Percentiles rank a stretch among this genome's conserved stretches.
phyloP scores from a whole-genome alignment of 345 rosid species.

The Populus euphratica region DNA sequence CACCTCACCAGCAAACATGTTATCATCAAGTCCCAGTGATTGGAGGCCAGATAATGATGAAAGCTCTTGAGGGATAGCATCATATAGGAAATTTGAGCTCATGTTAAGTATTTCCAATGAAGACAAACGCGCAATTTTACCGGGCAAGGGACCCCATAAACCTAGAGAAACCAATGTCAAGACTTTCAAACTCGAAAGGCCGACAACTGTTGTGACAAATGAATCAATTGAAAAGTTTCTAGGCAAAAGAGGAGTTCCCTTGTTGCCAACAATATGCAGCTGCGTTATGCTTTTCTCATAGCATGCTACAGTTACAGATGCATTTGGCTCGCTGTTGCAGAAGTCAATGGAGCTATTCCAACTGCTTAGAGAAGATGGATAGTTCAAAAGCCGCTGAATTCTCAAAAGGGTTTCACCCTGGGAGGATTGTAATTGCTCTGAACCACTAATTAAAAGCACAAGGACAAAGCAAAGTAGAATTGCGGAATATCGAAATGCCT shows the following conservation, averaged over 20 bases:
- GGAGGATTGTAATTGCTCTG: constrained; percentile 73
- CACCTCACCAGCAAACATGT: constrained; percentile 61
- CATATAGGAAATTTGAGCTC: constrained; percentile 72
- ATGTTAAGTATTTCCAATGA: constrained; percentile 79
- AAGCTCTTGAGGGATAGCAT: constrained; percentile 59
- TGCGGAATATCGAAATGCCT: constrained; percentile 26
- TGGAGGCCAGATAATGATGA: constrained; percentile 58
- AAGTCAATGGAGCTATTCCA: constrained; percentile 77
- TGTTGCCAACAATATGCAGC: constrained; percentile 67
- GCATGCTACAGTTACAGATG: constrained; percentile 72
- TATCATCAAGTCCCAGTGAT: constrained; percentile 76
- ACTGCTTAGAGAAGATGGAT: constrained; percentile 52
- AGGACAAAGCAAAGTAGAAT: constrained; percentile 37
- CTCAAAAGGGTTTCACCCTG: constrained; percentile 65
- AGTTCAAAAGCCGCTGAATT: constrained; percentile 57
- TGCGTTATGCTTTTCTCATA: constrained; percentile 76
- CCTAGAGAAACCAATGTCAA: constrained; percentile 80
- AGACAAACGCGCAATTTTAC: constrained; percentile 56
- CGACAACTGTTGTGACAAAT: constrained; percentile 64
- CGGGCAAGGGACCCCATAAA: constrained; percentile 83
- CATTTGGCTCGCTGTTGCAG: constrained; percentile 69
- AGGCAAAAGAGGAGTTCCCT: constrained; percentile 47
- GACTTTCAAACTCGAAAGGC: constrained; percentile 76
- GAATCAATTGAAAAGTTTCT: constrained; percentile 72
- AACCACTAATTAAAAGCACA: constrained; percentile 33